A percentile compares a stretch with the other conserved stretches of the same genome.
phyloP scores from a whole-genome alignment of 2,329 filamentous ascomycete genomes.

The Huntiella savannae region DNA sequence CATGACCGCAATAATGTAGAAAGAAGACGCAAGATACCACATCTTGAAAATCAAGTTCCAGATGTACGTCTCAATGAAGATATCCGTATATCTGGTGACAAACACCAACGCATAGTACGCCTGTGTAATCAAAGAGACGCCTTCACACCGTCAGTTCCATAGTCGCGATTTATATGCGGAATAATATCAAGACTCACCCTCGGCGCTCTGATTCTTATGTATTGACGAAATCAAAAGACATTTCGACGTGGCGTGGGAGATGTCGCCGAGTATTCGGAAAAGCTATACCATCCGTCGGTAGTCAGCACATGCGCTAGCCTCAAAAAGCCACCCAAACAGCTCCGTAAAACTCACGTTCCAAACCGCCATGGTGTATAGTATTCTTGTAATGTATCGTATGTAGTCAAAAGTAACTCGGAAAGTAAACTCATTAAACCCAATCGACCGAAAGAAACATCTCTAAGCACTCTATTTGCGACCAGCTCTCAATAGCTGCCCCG shows the following conservation, averaged over 20 bases:
- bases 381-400: too few species aligned
- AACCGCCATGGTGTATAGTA: conserved; percentile 18
- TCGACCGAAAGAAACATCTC: too few species aligned
- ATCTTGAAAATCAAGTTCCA: conserved; percentile 78
- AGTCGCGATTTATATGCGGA: neutral
- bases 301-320: neutral
- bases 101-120: conserved; percentile 76
- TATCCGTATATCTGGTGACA: conserved; percentile 66
- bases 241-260: conserved; percentile 74
- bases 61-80: conserved; percentile 37
- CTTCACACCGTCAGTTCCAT: conserved; percentile 22
- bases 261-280: conserved; percentile 64
- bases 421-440: too few species aligned
- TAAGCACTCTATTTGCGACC: too few species aligned
- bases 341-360: conserved; percentile 19
- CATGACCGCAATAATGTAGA: conserved; percentile 81
- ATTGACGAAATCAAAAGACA: conserved; percentile 81
- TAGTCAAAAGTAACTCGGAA: too few species aligned
- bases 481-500: too few species aligned
- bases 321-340: too few species aligned
- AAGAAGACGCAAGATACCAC: conserved; percentile 66
- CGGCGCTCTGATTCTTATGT: conserved; percentile 69
- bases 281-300: conserved; percentile 20
- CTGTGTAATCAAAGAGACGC: conserved; percentile 83
- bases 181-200: conserved; percentile 29